Base-by-base conservation (phyloP, 1,139 yeast genomes). In the Pichia norvegensis region DNA sequence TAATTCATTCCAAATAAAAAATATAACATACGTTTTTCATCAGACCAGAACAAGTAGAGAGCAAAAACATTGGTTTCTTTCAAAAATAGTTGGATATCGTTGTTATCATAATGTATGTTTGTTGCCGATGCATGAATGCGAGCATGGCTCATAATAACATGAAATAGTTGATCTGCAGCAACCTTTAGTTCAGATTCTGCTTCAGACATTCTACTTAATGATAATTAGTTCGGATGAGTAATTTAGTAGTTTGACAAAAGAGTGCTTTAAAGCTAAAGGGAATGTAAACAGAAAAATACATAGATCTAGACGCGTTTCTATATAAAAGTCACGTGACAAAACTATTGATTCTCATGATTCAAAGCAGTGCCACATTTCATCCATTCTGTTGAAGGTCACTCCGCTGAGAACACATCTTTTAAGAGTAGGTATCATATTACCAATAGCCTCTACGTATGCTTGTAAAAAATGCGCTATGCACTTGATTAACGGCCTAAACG, bases 401-500 rank as follows among this genome's bases (percentile, higher is more conserved):
- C 66, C 66, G 36, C 56, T 58, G 22, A 63, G 46, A 9, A 29
- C 50, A 46, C 38, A 55, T 42, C 17, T 33, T 42, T 25, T 50
- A 44, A 69, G 43, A 1, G 46, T 44, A 0, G 70, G 70, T 16
- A 67, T 46, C 21, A 52, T 47, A 4, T 43, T 47, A 2, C 59
- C 60, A 1, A 67, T 42, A 16, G 53, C 51, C 19, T 58, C 56
- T 53, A 66, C 68, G 50, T 68, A 70, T 1, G 61, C 63, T 40
- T 58, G 58, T 50, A 70, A 59, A 53, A 72, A 73, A 52, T 73
- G 77, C 0, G 70, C 60, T 3, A 69, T 56, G 51, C 53, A 63
- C 43, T 52, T 64, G 54, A 54, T 64, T 56, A 58, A 60, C 48
- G 56, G 60, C 11, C 49, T 47, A 46, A 62, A 63, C 9, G 56